phyloP scores from a whole-genome alignment of 2,329 filamentous ascomycete species.

The Hypoxylon sp. region DNA sequence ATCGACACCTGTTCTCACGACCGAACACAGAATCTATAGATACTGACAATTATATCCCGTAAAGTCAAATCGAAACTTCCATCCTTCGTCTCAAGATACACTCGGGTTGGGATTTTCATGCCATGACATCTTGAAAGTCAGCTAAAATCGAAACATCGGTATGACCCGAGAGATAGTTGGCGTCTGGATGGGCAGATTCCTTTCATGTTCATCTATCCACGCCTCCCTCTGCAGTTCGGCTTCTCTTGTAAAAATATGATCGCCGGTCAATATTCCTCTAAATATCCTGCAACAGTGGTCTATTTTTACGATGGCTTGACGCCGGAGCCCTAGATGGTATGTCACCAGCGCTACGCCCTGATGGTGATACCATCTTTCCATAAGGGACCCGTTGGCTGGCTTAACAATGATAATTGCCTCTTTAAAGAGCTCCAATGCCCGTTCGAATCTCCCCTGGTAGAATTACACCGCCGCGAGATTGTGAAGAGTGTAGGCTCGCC shows the following conservation, averaged over 20 bases:
- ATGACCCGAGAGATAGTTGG: neutral
- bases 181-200: neutral
- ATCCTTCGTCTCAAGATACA: neutral
- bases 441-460: constrained; percentile 7
- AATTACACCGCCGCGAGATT: constrained; percentile 14
- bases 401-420: neutral
- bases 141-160: neutral
- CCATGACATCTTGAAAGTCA: neutral
- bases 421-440: neutral
- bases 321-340: neutral
- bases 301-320: neutral
- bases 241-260: neutral
- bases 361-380: neutral
- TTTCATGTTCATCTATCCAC: neutral
- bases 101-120: neutral
- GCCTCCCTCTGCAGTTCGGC: neutral
- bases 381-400: too few species aligned
- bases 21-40: neutral
- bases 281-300: neutral
- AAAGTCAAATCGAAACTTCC: neutral
- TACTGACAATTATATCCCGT: neutral
- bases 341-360: neutral
- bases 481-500: neutral
- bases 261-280: neutral
- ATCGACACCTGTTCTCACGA: neutral